Percentiles rank a stretch among this genome's conserved stretches.
These are phyloP conservation scores for Carallia brachiata DNA, from an alignment of 345 rosid species.

Conservation along the genomic window DNA sequence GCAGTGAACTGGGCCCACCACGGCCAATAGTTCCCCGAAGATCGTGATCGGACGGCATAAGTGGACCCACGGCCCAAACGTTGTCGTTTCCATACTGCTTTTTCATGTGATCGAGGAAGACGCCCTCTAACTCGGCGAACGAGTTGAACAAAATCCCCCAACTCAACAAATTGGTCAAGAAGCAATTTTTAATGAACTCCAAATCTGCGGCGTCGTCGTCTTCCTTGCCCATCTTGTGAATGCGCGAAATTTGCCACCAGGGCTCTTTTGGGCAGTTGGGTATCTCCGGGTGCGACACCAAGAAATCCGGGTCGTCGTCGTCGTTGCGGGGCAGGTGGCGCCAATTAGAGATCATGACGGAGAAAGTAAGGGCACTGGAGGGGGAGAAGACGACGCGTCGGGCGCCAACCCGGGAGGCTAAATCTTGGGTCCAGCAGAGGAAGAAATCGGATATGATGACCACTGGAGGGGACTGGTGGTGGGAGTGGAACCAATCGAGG, in stretches of 20 bases:
- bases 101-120: constrained; percentile 43
- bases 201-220: constrained; percentile 41
- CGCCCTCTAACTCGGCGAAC: constrained; percentile 41
- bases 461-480: constrained; percentile 44
- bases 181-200: constrained; percentile 32
- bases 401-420: constrained; percentile 43
- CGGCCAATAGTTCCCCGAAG: constrained; percentile 2
- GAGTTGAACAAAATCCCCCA: constrained; percentile 63
- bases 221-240: constrained; percentile 23
- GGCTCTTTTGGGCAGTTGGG: constrained; percentile 45
- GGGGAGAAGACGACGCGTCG: constrained; percentile 57
- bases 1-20: constrained; percentile 49
- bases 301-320: constrained; percentile 12
- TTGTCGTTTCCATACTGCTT: constrained; percentile 27
- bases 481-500: constrained; percentile 46
- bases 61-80: constrained; percentile 61
- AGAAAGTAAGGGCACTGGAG: constrained; percentile 40
- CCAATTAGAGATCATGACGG: constrained; percentile 27
- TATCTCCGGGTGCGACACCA: constrained; percentile 33
- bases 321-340: constrained; percentile 20
- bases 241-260: constrained; percentile 31
- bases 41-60: constrained; percentile 24
- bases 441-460: constrained; percentile 62
- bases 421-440: constrained; percentile 62
- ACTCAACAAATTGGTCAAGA: constrained; percentile 35